Conservation (phyloP, 1,139 yeast species). For the Zygosaccharomyces pseudobailii region DNA sequence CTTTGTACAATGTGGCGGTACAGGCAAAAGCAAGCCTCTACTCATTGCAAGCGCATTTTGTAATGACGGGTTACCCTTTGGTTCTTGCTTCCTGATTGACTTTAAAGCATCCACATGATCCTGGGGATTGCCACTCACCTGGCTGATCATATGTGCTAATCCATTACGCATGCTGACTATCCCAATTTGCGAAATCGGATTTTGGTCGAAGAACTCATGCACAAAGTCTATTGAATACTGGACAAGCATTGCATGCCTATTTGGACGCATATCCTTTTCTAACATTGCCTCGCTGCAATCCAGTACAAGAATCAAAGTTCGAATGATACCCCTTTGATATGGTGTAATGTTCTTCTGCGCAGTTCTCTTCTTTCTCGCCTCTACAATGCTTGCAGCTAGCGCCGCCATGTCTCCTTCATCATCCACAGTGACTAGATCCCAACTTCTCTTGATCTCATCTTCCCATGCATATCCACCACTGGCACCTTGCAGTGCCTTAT, state of each 20-base stretch:
- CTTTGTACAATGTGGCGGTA: conserved; percentile 75
- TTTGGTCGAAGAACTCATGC: conserved; percentile 89
- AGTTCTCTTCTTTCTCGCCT: conserved; percentile 68
- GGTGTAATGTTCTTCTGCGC: conserved; percentile 78
- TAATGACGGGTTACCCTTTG: conserved; percentile 89
- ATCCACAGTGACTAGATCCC: conserved; percentile 90
- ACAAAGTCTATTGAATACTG: conserved; percentile 74
- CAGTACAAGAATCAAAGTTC: conserved; percentile 75
- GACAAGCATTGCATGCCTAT: conserved; percentile 68
- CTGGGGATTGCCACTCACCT: conserved; percentile 90
- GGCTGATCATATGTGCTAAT: conserved; percentile 74
- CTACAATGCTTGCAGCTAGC: conserved; percentile 78
- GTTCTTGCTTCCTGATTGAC: conserved; percentile 67
- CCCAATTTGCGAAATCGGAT: conserved; percentile 92
- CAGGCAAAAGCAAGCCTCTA: conserved; percentile 72
- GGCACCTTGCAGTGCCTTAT: conserved; percentile 32
- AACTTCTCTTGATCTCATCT: conserved; percentile 88
- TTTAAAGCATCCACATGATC: conserved; percentile 77
- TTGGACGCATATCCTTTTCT: conserved; percentile 89
- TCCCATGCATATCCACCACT: conserved; percentile 94
- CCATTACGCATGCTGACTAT: conserved; percentile 89
- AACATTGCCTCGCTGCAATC: conserved; percentile 88
- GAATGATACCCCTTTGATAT: conserved; percentile 89
- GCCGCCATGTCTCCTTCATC: conserved; percentile 79
- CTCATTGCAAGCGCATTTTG: conserved; percentile 94